phyloP scores from a whole-genome alignment of 371 early-diverging fungal genomes.

The Mortierella polycephala region DNA sequence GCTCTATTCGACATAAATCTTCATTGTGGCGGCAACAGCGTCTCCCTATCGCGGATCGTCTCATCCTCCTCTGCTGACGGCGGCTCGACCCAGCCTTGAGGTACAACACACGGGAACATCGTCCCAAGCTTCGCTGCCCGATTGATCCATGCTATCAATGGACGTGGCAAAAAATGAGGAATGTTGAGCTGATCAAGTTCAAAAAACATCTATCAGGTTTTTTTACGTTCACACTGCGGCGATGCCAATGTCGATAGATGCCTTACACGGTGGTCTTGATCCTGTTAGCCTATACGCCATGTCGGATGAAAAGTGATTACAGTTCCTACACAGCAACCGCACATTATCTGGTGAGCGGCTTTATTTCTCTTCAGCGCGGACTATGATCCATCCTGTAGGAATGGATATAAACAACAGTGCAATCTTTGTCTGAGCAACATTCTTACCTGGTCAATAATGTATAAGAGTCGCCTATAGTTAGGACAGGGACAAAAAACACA shows the following conservation, averaged over 20 bases:
- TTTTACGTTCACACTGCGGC: background rate
- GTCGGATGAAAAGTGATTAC: constrained; percentile 74
- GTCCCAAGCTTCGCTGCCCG: constrained; percentile 73
- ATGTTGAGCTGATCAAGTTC: background rate
- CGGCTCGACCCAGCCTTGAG: constrained; percentile 74
- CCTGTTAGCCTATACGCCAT: constrained; percentile 64
- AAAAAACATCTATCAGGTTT: background rate
- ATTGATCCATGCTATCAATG: constrained; percentile 66
- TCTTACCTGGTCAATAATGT: constrained; percentile 67
- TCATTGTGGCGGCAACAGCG: constrained; percentile 22
- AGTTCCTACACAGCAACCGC: constrained; percentile 58
- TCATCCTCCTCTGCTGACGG: constrained; percentile 61
- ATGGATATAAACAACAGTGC: too few species aligned
- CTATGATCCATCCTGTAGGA: background rate
- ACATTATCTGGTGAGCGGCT: background rate
- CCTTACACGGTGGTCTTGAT: constrained; percentile 62
- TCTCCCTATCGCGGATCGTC: constrained; percentile 27
- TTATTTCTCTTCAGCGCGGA: background rate
- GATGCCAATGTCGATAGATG: too few species aligned
- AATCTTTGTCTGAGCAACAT: too few species aligned
- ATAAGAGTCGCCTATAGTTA: constrained; percentile 62
- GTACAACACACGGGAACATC: constrained; percentile 75
- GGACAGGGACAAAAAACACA: constrained; percentile 1
- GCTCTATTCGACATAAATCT: background rate
- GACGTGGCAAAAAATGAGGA: background rate